Evolutionary conservation across 2,329 filamentous ascomycete species (phyloP), one percentile per base, ranked within the genome.

Genomic region (Sphaerulina vaccinii): DNA sequence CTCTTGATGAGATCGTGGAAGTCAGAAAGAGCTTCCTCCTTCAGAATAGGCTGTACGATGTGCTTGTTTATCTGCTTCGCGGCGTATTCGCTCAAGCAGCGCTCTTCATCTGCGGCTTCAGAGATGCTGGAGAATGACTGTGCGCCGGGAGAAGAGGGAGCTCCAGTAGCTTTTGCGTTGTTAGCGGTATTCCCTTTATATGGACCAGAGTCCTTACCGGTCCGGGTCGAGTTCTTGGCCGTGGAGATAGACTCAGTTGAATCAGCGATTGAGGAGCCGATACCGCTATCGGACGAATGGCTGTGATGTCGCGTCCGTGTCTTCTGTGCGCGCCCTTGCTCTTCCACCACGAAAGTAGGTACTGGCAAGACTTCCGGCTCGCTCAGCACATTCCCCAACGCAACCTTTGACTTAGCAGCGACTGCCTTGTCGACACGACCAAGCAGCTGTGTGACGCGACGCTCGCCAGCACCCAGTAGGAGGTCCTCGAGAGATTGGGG

Each of bases 261-360:
- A 41, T 62, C 64, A 24, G 64, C 81, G 64, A 96, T 79, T 36
- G 90, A 96, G 37, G 89, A 87, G 46, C 91, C 91, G 58, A 96
- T 77, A 48, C 90, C 91, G 69, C 90, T 95, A 74, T 96, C 91
- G 13, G 89, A 93, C 53, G 82, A 81, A 72, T 90, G 86, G 65
- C 84, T 81, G 66, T 84, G 79, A 66, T 83, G 79, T 52, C 78
- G 78, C 42, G 52, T 52, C 58, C 58, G 65, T 54, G 70, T 63
- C 56, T 64, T 71, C 68, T 42, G 53, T 15, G 49, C 24, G 57
- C 67, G 46, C 47, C 32, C 44, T 44, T 43, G 58, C 52, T 24
- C 44, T 65, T 71, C 65, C 41, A 75, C 66, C 58, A 73, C 65
- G 61, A 76, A 72, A 49, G 65, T 71, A 13, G 74, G 75, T n/a